Evolutionary conservation across 2,329 filamentous ascomycete species (phyloP).

Genomic region (Herpomyces periplanetae): DNA sequence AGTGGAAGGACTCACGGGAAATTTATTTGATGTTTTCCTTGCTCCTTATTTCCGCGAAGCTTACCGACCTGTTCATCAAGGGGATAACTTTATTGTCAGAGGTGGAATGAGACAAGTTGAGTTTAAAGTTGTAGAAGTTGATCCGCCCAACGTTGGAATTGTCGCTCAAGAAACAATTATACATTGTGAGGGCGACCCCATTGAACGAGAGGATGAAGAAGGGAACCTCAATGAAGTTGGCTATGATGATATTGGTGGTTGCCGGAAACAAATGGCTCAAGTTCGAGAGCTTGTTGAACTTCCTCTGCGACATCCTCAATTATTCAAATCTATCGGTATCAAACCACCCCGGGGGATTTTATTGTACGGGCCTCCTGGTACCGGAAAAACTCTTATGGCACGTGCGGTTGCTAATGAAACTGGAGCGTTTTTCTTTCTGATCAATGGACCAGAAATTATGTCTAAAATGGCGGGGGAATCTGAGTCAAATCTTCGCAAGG

Average conservation of each 20-base stretch:
- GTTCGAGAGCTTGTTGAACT: conserved; percentile 95
- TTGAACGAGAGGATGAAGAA: conserved; percentile 94
- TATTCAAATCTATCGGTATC: conserved; percentile 99
- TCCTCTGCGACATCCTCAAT: conserved; percentile 73
- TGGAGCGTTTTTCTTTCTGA: conserved; percentile 93
- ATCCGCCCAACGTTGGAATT: conserved; percentile 90
- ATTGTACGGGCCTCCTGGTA: conserved; percentile 73
- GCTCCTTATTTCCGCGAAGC: conserved; percentile 98
- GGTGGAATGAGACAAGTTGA: conserved; percentile 97
- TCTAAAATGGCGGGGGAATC: conserved; percentile 99
- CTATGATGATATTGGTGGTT: conserved; percentile 96
- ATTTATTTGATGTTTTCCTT: conserved; percentile 93
- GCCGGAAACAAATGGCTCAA: conserved; percentile 98
- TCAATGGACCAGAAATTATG: conserved; percentile 98
- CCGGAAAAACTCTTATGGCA: conserved; percentile 96
- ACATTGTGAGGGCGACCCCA: conserved; percentile 84
- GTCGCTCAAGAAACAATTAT: conserved; percentile 96
- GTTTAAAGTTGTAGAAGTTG: conserved; percentile 97
- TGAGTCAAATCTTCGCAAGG: conserved; percentile 85
- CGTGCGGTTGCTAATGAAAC: conserved; percentile 96
- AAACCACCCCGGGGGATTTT: conserved; percentile 94
- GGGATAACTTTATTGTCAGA: conserved; percentile 81
- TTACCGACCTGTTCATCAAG: conserved; percentile 83
- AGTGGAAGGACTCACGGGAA: conserved; percentile 83
- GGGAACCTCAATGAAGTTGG: conserved; percentile 96